Evolutionary conservation across 2,329 filamentous ascomycete species (phyloP).

Genomic region (Berkeleyomyces rouxiae): DNA sequence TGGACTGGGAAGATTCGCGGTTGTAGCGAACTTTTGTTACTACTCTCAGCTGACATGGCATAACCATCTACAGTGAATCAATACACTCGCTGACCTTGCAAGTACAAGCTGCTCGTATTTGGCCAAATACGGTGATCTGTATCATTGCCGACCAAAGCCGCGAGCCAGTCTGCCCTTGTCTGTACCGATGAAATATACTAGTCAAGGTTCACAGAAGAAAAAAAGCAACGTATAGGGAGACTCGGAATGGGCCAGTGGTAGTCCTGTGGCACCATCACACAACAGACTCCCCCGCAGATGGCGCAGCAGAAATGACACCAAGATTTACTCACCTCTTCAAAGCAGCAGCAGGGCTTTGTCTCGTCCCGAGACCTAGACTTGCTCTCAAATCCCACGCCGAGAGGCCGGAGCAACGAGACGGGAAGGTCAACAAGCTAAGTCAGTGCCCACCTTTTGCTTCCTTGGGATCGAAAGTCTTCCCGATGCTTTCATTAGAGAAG

Average conservation of each 20-base stretch:
- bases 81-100: no score
- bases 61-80: no score
- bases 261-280: neutral
- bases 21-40: no score
- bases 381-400: neutral
- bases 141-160: neutral
- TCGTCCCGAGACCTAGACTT: neutral
- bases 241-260: neutral
- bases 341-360: neutral
- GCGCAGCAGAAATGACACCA: neutral
- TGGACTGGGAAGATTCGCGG: no score
- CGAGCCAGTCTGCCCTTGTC: neutral
- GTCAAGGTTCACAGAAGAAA: neutral
- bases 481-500: no score
- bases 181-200: neutral
- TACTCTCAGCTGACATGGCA: no score
- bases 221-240: neutral
- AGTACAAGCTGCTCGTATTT: neutral
- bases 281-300: neutral
- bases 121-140: neutral
- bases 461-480: no score
- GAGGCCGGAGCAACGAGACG: neutral
- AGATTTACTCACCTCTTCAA: neutral
- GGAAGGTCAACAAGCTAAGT: neutral
- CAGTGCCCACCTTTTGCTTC: no score